Base-by-base conservation (phyloP, 768 basidiomycete genomes). In the Mrakia blollopis region DNA sequence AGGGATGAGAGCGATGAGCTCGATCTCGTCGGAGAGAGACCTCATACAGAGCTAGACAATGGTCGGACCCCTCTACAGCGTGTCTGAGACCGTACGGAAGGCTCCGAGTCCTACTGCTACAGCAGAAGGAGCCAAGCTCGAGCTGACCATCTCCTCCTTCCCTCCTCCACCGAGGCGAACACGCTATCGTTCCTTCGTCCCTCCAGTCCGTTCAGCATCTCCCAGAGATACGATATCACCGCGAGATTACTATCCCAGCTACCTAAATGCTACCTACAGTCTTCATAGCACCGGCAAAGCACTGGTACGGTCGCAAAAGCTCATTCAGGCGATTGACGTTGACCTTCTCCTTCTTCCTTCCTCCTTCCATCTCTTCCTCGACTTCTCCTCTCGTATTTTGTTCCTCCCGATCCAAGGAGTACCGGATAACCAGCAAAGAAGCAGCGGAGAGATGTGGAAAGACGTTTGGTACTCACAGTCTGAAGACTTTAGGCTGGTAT, bases 401-500 rank as follows among this genome's bases (percentile, higher is more conserved):
- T n/a, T n/a, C n/a, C n/a, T n/a, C n/a, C n/a, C n/a, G n/a, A n/a
- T n/a, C n/a, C n/a, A n/a, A n/a, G n/a, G n/a, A n/a, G n/a, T n/a
- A n/a, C n/a, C n/a, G n/a, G n/a, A n/a, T n/a, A n/a, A n/a, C n/a
- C n/a, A n/a, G n/a, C n/a, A n/a, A n/a, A n/a, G n/a, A n/a, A n/a
- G n/a, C n/a, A n/a, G n/a, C n/a, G n/a, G n/a, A n/a, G n/a, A n/a
- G n/a, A n/a, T n/a, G n/a, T n/a, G n/a, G 7, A 8, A 25, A 65
- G 8, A 61, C 5, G 7, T 28, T 28, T 25, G 14, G 32, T 30
- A 86, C 93, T 85, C 81, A 97, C 93, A 99, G 85, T 85, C 89
- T 87, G 85, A 94, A 97, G 77, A 98, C 94, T 85, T 98, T 96
- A 61, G 94, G 91, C 11, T 94, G 94, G 84, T 97, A 98, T 83